These are phyloP conservation scores for Conoideocrella luteorostrata DNA, from an alignment of 2,329 filamentous ascomycete species.

Conservation along the genomic window DNA sequence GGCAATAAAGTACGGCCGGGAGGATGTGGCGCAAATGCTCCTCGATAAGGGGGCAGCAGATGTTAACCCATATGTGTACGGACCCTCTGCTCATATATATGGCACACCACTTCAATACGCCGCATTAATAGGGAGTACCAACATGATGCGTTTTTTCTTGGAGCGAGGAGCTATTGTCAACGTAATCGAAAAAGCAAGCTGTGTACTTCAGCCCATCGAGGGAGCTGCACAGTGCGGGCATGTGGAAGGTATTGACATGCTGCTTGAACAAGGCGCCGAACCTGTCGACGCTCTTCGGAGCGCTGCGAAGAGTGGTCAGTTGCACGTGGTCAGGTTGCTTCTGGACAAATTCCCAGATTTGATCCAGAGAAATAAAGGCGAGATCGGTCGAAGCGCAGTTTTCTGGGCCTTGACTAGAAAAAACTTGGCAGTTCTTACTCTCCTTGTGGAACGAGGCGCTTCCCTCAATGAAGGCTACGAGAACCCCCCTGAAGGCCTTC, in stretches of 20 bases:
- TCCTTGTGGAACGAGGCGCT: not conserved
- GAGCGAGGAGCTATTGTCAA: not conserved
- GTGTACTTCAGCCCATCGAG: not conserved
- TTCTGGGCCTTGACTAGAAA: not conserved
- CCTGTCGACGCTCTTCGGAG: not conserved
- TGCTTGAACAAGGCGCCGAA: not conserved
- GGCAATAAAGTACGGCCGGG: not conserved
- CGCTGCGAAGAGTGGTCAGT: not conserved
- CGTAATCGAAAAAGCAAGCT: not conserved
- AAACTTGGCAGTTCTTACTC: not conserved
- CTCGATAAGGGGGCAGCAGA: not conserved
- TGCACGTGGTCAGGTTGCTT: not conserved
- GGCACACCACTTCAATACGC: not conserved
- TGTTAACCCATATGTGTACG: not conserved
- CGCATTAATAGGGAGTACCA: not conserved
- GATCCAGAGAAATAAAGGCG: not conserved
- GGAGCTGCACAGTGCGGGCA: not conserved
- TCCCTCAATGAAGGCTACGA: not conserved
- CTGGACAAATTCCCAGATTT: not conserved
- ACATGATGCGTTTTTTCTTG: constrained; percentile 1
- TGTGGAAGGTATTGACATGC: not conserved
- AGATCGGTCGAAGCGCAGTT: not conserved
- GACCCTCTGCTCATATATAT: too few relatives aligned
- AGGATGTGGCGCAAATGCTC: not conserved
- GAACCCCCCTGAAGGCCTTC: not conserved